Base-by-base conservation (phyloP, 176 grass and related monocot genomes). In the Lolium perenne region DNA sequence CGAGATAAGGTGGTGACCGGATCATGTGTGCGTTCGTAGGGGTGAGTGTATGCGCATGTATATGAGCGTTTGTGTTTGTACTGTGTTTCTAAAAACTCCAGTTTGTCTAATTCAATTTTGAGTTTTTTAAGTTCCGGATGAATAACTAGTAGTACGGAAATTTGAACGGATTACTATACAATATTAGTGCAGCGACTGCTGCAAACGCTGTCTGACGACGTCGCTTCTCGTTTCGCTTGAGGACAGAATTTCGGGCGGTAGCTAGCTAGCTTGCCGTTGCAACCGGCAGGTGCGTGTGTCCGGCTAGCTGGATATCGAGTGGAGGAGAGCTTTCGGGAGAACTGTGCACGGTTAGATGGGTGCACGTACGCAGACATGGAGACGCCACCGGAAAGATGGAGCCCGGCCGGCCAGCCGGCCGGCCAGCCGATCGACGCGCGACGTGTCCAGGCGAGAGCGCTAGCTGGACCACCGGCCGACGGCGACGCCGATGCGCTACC, bases 351-450 rank as follows among this genome's bases (percentile, higher is more conserved):
- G 83, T 57, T 85, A n/a, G 84, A 81, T 29, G 45, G 57, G 55
- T 40, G 4, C 22, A 64, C 45, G 71, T 26, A 74, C 71, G 7
- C 71, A 11, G 80, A 83, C 53, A 75, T 83, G 80, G 86, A 88
- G 74, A 41, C 51, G 41, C 80, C 86, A 88, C 74, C 72, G 80
- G 86, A 54, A 65, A 17, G 62, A 88, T 83, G 86, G 80, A 88
- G 80, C 86, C 85, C 86, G 61, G 48, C 54, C 15, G 71, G 40
- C 40, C 5, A 6, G 35, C 47, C 7, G 43, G 76, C 6, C 54
- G 12, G 35, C 9, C 58, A 32, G 38, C 73, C 23, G 47, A 54
- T 53, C 73, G 72, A 75, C 23, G 48, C 3, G 23, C 47, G 72
- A 75, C 72, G 46, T 75, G 72, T 18, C 48, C 48, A 8, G 0